These are phyloP conservation scores for Tuber indicum DNA, from an alignment of 495 filamentous ascomycete species.

Conservation along the genomic window DNA sequence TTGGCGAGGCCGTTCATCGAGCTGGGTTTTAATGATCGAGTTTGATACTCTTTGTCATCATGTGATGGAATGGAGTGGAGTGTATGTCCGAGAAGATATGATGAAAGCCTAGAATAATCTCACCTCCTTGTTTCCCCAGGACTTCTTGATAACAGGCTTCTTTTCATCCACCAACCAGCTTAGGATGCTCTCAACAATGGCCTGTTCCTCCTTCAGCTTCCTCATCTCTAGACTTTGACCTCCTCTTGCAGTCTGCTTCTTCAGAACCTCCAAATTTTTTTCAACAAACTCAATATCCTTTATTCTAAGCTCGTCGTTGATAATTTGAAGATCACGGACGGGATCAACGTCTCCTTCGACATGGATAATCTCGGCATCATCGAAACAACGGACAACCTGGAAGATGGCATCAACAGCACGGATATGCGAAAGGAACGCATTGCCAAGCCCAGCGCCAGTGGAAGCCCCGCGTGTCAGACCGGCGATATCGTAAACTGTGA, in stretches of 20 bases:
- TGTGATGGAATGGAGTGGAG: constrained; percentile 44
- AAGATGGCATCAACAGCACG: constrained; percentile 99
- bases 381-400: constrained; percentile 97
- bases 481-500: constrained; percentile 99
- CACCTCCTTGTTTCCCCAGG: constrained; percentile 96
- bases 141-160: constrained; percentile 84
- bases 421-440: constrained; percentile 97
- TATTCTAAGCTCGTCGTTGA: constrained; percentile 89
- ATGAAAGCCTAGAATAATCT: constrained; percentile 42
- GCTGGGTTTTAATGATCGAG: constrained; percentile 96
- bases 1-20: constrained; percentile 80
- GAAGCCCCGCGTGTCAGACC: constrained; percentile 94
- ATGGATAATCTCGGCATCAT: constrained; percentile 99
- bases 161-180: constrained; percentile 67
- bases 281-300: constrained; percentile 99
- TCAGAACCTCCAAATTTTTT: constrained; percentile 80
- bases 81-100: constrained; percentile 16
- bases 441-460: constrained; percentile 94
- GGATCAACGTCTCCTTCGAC: constrained; percentile 98
- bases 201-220: constrained; percentile 92
- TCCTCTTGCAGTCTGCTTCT: constrained; percentile 88
- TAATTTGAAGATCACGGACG: constrained; percentile 86
- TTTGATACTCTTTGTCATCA: constrained; percentile 98
- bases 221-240: constrained; percentile 98
- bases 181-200: constrained; percentile 80